Evolutionary conservation across 768 basidiomycete species (phyloP), one percentile per base, ranked within the genome.

Genomic region (Lactarius sanguifluus): DNA sequence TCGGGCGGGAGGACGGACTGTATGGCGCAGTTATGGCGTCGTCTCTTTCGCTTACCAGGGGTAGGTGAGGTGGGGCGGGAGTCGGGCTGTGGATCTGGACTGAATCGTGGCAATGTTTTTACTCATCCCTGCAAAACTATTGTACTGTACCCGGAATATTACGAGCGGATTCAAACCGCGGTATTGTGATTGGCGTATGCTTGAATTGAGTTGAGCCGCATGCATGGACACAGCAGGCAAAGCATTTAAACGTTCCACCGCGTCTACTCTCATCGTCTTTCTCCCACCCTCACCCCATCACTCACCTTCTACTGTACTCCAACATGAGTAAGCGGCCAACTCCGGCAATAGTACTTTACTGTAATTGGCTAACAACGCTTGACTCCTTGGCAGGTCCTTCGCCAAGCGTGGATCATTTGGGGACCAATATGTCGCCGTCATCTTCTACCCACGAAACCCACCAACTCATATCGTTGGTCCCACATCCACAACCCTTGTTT

Each of bases 21-120:
- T 97, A 96, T 67, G 94, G 95, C 28, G 94, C 92, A 13, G 92
- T 94, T 97, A 96, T 67, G 94, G 95, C 28, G 94, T 92, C 15
- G 92, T 94, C 20, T 92, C 94, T 1, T 98, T 96, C 76, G 95
- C 95, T 10, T 96, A 95, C 77, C 93, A 94, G 71, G 92, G 94
- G 36, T 97, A 75, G 82, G 34, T 30, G 47, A 28, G 54, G 15
- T n/a, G 30, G 30, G 30, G 30, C 5, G 45, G 45, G 45, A 8
- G 12, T 50, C 12, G n/a, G 23, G 43, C 43, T 20, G 5, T 20
- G 32, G 32, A 32, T 32, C 1, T 0, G 32, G 32, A 32, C 16
- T 41, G 25, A 40, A 45, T 30, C 25, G 43, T 57, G 62, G 30
- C 43, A 15, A 23, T 36, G 3, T 32, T 43, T 45, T 45, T 23